These are phyloP conservation scores for Heterobasidion occidentale DNA, from an alignment of 1,284 basidiomycete species.

Conservation along the genomic window DNA sequence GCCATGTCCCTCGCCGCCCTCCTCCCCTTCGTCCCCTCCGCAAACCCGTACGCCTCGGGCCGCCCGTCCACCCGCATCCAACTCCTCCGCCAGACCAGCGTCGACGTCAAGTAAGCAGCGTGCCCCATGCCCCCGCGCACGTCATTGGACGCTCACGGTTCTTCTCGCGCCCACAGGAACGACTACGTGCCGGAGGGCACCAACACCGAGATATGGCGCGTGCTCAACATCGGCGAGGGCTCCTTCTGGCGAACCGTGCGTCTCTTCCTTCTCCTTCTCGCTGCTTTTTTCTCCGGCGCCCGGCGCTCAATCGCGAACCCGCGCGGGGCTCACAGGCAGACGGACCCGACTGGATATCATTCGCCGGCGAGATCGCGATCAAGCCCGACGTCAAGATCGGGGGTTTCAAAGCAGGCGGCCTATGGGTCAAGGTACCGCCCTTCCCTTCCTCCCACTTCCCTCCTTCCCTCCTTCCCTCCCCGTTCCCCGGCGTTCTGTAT, in stretches of 20 bases:
- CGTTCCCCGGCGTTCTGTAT: background rate
- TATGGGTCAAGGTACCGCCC: constrained; percentile 47
- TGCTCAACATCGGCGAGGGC: constrained; percentile 56
- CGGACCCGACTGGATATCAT: constrained; percentile 51
- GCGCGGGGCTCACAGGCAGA: constrained; percentile 34
- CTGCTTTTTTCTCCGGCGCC: background rate
- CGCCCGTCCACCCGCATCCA: constrained; percentile 39
- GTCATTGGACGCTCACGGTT: background rate
- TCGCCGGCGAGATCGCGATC: constrained; percentile 51
- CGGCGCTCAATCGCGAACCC: background rate
- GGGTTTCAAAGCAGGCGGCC: constrained; percentile 57
- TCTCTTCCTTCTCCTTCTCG: background rate
- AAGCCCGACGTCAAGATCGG: constrained; percentile 38
- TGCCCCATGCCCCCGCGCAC: background rate
- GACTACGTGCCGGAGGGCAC: constrained; percentile 24
- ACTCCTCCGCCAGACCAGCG: constrained; percentile 55
- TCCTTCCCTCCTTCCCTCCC: background rate
- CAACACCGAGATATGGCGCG: constrained; percentile 65
- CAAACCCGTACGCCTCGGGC: constrained; percentile 24
- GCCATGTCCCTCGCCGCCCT: constrained; percentile 50
- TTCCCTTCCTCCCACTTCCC: background rate
- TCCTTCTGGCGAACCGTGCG: constrained; percentile 48
- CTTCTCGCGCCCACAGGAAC: constrained; percentile 3
- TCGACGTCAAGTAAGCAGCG: constrained; percentile 54
- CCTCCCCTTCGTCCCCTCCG: constrained; percentile 34